Evolutionary conservation across 208 protist species (phyloP).

Genomic region (Lotmaria passim): DNA sequence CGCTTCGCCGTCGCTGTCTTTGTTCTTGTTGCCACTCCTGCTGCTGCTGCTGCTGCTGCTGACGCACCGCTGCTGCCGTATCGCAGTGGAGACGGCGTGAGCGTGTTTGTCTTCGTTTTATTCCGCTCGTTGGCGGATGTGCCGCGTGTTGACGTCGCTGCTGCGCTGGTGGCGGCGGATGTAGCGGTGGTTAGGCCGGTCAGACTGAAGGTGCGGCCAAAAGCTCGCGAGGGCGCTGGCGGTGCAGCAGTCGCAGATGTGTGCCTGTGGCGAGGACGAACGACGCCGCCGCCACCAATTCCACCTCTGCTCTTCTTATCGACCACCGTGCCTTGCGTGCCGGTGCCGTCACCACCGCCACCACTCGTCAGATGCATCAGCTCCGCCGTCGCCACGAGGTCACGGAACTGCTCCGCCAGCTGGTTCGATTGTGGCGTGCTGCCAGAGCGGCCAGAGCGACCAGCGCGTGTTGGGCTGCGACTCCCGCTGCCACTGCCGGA

Average conservation of each 20-base stretch:
- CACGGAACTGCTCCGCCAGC: slow-evolving; percentile 38
- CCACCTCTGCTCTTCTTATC: background rate
- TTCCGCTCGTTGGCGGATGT: background rate
- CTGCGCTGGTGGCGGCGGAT: background rate
- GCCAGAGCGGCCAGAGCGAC: slow-evolving; percentile 6
- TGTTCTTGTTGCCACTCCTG: no score
- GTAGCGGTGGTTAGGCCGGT: slow-evolving; percentile 17
- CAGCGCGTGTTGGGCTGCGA: slow-evolving; percentile 22
- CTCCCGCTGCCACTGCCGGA: slow-evolving; percentile 25
- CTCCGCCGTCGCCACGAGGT: slow-evolving; percentile 39
- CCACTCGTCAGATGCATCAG: slow-evolving; percentile 27
- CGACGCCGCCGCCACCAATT: background rate
- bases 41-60: background rate
- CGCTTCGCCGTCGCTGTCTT: background rate
- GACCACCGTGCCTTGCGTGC: background rate
- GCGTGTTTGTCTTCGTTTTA: background rate
- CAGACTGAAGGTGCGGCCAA: slow-evolving; percentile 26
- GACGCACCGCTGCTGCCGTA: background rate
- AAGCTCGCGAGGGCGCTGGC: background rate
- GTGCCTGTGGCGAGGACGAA: slow-evolving; percentile 19
- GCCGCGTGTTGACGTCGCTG: background rate
- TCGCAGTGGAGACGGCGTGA: background rate
- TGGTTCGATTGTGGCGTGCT: slow-evolving; percentile 16
- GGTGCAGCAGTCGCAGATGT: background rate
- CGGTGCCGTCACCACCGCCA: background rate